Percentiles rank a stretch among this genome's conserved stretches.
Evolutionary conservation across 139 green algal species (phyloP).

Genomic region (Diplosphaera chodatii): DNA sequence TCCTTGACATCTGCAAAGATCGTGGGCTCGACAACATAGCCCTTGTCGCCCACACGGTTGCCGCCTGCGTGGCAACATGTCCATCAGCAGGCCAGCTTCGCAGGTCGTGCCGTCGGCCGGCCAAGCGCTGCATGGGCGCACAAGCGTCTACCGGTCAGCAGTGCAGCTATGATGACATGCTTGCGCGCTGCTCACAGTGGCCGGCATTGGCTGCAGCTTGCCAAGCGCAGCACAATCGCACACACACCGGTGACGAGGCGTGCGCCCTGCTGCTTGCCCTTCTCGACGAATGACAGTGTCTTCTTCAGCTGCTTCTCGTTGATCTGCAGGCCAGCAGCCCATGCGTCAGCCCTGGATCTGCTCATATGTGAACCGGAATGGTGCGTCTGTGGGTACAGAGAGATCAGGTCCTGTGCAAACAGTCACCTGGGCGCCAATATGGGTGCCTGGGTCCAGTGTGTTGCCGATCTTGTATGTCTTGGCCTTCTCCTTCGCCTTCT

Average conservation of each 20-base stretch:
- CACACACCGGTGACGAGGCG: conserved; percentile 25
- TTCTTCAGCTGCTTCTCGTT: conserved; percentile 53
- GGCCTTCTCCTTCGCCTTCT: background rate
- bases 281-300: conserved; percentile 44
- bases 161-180: too few relatives aligned
- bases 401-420: too few relatives aligned
- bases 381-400: too few relatives aligned
- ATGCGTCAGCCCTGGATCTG: too few relatives aligned
- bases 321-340: background rate
- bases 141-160: too few relatives aligned
- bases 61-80: conserved; percentile 18
- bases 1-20: conserved; percentile 45
- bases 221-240: too few relatives aligned
- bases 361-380: too few relatives aligned
- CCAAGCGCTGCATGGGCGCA: too few relatives aligned
- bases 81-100: too few relatives aligned
- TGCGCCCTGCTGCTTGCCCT: conserved; percentile 32
- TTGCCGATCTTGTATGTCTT: background rate
- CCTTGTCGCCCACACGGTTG: conserved; percentile 12
- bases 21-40: conserved; percentile 30
- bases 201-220: too few relatives aligned
- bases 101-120: too few relatives aligned
- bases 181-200: too few relatives aligned
- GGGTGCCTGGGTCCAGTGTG: background rate
- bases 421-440: background rate